These are phyloP conservation scores for Paspalum notatum DNA, from an alignment of 176 grass and related monocot genomes.

Conservation along the genomic window DNA sequence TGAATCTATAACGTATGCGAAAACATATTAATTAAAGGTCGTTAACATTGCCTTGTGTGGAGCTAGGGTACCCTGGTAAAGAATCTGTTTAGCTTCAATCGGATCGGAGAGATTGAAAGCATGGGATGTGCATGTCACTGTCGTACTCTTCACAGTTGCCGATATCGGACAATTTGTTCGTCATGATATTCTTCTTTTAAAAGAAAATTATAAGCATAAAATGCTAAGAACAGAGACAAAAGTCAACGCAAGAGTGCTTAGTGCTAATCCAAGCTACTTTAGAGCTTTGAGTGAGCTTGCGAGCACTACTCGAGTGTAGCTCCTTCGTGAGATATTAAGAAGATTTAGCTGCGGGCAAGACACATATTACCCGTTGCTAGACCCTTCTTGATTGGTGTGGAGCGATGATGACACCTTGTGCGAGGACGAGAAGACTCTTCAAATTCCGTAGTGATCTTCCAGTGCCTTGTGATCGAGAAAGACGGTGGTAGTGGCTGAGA, in stretches of 20 bases:
- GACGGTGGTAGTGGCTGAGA: too few species aligned
- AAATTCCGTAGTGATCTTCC: too few species aligned
- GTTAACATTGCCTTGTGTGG: constrained; percentile 1
- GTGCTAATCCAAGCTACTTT: too few species aligned
- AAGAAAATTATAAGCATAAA: neutral
- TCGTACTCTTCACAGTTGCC: neutral
- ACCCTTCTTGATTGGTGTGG: too few species aligned
- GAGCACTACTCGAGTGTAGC: too few species aligned
- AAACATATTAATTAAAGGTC: constrained; percentile 18
- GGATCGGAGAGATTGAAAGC: neutral
- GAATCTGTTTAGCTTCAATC: constrained; percentile 2
- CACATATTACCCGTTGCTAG: too few species aligned
- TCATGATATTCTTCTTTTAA: constrained; percentile 5
- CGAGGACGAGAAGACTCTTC: too few species aligned
- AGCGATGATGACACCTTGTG: too few species aligned
- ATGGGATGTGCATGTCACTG: neutral
- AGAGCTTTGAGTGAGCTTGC: too few species aligned
- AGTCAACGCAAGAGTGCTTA: constrained; percentile 21
- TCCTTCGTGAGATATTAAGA: too few species aligned
- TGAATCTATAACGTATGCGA: neutral
- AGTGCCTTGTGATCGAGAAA: too few species aligned
- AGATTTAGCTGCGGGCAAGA: too few species aligned
- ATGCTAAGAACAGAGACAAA: neutral
- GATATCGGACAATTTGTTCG: constrained; percentile 13
- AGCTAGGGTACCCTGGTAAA: constrained; percentile 7